Base-by-base conservation (phyloP, 2,329 filamentous ascomycete species). In the Botrytis deweyae region DNA sequence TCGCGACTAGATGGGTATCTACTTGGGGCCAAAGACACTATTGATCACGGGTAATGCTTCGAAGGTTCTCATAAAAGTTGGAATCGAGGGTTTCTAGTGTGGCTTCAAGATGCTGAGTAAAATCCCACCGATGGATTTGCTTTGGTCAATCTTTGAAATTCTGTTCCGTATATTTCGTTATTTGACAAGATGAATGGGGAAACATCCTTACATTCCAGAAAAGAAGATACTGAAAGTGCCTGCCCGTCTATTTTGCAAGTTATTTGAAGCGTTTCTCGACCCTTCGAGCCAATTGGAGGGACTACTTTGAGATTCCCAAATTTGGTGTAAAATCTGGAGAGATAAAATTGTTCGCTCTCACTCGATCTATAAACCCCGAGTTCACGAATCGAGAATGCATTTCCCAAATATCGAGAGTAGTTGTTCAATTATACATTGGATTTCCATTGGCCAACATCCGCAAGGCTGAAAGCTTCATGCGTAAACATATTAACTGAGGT, bases 391-490 rank as follows among this genome's bases (percentile, higher is more conserved):
- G 9, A 38, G 18, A 7, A 67, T 68, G 20, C 25, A 20, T n/a
- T 9, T 12, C n/a, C 6, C 16, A 22, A 40, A 33, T 29, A 42
- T 58, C 16, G 20, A 18, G 46, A n/a, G 52, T 33, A 3, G 10
- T 36, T 33, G 12, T 49, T 38, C 46, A 68, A n/a, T 22, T n/a
- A 4, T 55, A 46, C 14, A 16, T 40, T 64, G 29, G 8, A 44
- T 33, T 64, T 67, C 62, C 62, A 33, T 49, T 64, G 4, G 72
- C 72, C n/a, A 73, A 29, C 16, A 55, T 58, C 29, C 66, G 67
- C 12, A 73, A 25, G 16, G 66, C 58, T 8, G 46, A 62, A 25
- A 70, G 38, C 22, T 64, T 70, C 72, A 73, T 73, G 61, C 72
- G 52, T 44, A 73, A 36, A 52, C 55, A 69, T 5, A 73, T 40